Evolutionary conservation across 2,329 filamentous ascomycete species (phyloP).

Genomic region (Akanthomyces muscarius): DNA sequence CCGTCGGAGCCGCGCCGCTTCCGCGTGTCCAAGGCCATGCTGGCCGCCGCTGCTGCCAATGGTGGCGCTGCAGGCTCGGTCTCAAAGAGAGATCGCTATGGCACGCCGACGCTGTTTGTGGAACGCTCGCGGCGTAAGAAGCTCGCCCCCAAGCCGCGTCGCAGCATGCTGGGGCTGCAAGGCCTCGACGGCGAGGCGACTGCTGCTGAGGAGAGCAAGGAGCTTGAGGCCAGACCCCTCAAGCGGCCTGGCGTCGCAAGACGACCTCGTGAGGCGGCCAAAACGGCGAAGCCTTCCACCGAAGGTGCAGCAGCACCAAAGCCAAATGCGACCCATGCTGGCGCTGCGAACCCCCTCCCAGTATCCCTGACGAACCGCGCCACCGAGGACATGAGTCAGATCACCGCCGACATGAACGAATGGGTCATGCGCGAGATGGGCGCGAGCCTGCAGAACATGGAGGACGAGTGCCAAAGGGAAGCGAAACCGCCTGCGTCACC

Average conservation of each 20-base stretch:
- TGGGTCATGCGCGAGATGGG: slow-evolving; percentile 58
- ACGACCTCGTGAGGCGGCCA: slow-evolving; percentile 23
- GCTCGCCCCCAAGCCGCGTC: slow-evolving; percentile 20
- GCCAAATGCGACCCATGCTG: slow-evolving; percentile 13
- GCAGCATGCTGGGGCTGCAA: slow-evolving; percentile 23
- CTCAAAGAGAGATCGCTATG: slow-evolving; percentile 39
- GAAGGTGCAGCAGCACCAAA: neutral
- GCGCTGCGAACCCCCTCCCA: slow-evolving; percentile 29
- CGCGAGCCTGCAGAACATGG: slow-evolving; percentile 46
- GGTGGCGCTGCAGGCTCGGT: slow-evolving; percentile 26
- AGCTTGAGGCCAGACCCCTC: slow-evolving; percentile 25
- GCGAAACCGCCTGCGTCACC: slow-evolving; percentile 11
- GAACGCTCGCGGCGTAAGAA: slow-evolving; percentile 46
- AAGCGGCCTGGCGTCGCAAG: slow-evolving; percentile 33
- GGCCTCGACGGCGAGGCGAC: slow-evolving; percentile 1
- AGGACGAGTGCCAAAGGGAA: slow-evolving; percentile 36
- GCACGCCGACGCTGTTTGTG: slow-evolving; percentile 49
- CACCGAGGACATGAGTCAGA: slow-evolving; percentile 45
- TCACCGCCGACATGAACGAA: slow-evolving; percentile 53
- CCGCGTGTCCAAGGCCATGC: slow-evolving; percentile 49
- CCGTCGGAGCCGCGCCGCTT: slow-evolving; percentile 46
- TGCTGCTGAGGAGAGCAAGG: slow-evolving; percentile 14
- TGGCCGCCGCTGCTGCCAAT: slow-evolving; percentile 31
- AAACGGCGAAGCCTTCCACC: neutral
- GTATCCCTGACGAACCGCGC: slow-evolving; percentile 29